phyloP scores from a whole-genome alignment of 768 basidiomycete genomes.

The Dictyophora rubrovolvata region DNA sequence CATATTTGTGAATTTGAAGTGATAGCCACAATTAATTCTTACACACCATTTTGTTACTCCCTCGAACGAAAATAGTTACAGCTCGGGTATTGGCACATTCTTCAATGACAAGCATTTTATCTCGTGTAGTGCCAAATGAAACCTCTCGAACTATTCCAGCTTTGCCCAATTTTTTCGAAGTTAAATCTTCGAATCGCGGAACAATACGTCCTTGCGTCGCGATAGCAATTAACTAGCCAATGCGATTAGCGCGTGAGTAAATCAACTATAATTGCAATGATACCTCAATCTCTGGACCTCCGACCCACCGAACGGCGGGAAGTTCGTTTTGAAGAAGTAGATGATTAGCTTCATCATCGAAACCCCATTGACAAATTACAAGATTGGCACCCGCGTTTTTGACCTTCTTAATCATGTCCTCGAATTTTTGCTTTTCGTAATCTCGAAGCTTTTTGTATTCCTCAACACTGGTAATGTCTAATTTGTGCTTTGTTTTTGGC shows the following conservation, averaged over 20 bases:
- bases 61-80: conserved; percentile 94
- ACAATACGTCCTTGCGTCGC: conserved; percentile 98
- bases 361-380: conserved; percentile 99
- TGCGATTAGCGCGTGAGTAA: neutral
- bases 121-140: conserved; percentile 93
- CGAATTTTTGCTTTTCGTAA: conserved; percentile 95
- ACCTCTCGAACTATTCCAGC: conserved; percentile 93
- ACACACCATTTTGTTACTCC: conserved; percentile 95
- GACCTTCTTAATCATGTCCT: conserved; percentile 92
- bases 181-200: conserved; percentile 94
- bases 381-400: conserved; percentile 96
- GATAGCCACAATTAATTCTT: neutral
- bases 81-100: conserved; percentile 96
- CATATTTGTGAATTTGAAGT: neutral
- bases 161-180: conserved; percentile 80
- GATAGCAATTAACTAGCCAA: conserved; percentile 59
- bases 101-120: conserved; percentile 99
- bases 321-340: conserved; percentile 95
- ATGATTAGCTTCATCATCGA: conserved; percentile 99
- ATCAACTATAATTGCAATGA: neutral
- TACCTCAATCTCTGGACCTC: conserved; percentile 98
- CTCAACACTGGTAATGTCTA: conserved; percentile 93
- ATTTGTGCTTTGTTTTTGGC: conserved; percentile 98
- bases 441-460: conserved; percentile 91
- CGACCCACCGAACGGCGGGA: conserved; percentile 97